These are phyloP conservation scores for Diversispora eburnea DNA, from an alignment of 192 early-diverging fungal species.

Conservation along the genomic window DNA sequence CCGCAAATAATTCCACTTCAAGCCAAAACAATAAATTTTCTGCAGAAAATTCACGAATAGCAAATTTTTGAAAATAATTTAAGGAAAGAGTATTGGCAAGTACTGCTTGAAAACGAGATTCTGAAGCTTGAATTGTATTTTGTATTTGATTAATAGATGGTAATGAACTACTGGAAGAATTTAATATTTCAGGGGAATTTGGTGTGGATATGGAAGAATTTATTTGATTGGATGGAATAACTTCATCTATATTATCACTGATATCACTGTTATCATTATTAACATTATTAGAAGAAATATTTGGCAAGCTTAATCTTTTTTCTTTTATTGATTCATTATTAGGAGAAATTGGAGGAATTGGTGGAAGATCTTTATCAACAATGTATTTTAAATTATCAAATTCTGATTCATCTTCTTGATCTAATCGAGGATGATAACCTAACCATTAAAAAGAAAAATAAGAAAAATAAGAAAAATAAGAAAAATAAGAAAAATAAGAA, in stretches of 20 bases:
- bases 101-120: conserved; percentile 40
- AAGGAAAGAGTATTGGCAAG: conserved; percentile 44
- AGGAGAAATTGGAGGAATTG: background rate
- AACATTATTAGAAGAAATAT: background rate
- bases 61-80: conserved; percentile 53
- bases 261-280: background rate
- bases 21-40: conserved; percentile 82
- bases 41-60: conserved; percentile 69
- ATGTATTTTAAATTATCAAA: background rate
- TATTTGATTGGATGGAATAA: background rate
- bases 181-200: background rate
- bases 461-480: no score
- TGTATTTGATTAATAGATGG: background rate
- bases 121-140: conserved; percentile 24
- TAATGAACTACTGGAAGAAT: background rate
- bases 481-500: no score
- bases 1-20: conserved; percentile 73
- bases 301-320: background rate
- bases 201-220: background rate
- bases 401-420: background rate
- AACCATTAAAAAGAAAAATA: background rate
- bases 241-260: no score
- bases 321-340: background rate
- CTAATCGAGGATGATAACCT: background rate
- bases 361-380: no score